phyloP scores from a whole-genome alignment of 176 grass and related monocot genomes.

The Aegilops bicornis region DNA sequence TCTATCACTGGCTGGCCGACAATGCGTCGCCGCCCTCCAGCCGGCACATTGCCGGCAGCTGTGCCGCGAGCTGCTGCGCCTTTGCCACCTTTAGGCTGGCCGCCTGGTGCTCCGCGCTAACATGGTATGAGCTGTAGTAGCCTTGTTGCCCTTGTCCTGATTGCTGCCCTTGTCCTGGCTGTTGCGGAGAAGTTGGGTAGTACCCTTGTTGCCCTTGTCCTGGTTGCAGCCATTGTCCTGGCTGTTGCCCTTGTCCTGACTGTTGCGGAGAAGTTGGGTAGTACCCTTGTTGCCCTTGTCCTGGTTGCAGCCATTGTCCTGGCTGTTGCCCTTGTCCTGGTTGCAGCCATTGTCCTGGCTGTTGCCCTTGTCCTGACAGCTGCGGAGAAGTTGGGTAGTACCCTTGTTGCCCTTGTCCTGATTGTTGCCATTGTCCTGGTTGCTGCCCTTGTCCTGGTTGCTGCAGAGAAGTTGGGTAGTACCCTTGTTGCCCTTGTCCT shows the following conservation, averaged over 20 bases:
- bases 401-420: too few relatives aligned
- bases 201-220: background rate
- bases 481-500: too few relatives aligned
- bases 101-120: background rate
- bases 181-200: background rate
- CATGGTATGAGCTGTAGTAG: too few relatives aligned
- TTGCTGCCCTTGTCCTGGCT: background rate
- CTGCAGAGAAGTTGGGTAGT: too few relatives aligned
- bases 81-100: background rate
- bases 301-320: too few relatives aligned
- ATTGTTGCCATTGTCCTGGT: too few relatives aligned
- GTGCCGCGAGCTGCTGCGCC: conserved; percentile 4
- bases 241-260: background rate
- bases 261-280: background rate
- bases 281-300: background rate
- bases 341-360: too few relatives aligned
- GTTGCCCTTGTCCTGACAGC: background rate
- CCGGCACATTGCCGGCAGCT: conserved; percentile 13
- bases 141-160: background rate
- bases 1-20: background rate
- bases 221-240: too few relatives aligned
- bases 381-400: too few relatives aligned
- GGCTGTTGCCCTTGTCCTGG: background rate
- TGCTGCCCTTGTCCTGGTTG: background rate
- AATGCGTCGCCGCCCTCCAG: background rate